Evolutionary conservation across 2,329 filamentous ascomycete species (phyloP).

Genomic region (Phyllosticta citriasiana): DNA sequence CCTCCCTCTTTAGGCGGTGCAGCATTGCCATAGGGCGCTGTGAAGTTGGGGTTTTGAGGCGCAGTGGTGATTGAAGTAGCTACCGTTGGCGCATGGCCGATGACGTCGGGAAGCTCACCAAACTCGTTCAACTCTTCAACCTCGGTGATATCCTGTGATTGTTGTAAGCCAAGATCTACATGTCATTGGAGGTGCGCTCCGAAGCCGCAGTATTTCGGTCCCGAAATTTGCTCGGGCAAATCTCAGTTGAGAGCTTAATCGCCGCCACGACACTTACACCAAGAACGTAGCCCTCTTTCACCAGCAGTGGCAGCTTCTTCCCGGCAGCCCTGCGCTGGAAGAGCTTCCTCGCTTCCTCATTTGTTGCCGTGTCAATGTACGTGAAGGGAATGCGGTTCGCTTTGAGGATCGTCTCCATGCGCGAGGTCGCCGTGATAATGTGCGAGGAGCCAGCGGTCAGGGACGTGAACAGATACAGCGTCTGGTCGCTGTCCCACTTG

Average conservation of each 20-base stretch:
- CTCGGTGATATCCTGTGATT: constrained; percentile 70
- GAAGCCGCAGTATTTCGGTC: background rate
- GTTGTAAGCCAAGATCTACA: background rate
- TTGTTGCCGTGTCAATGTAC: constrained; percentile 80
- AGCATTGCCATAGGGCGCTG: constrained; percentile 12
- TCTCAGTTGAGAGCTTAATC: background rate
- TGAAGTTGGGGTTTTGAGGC: constrained; percentile 17
- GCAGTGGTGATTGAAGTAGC: constrained; percentile 21
- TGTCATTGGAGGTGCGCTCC: background rate
- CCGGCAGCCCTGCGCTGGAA: constrained; percentile 80
- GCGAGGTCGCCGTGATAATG: constrained; percentile 90
- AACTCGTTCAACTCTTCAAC: constrained; percentile 99
- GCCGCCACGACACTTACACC: constrained; percentile 51
- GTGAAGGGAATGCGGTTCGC: constrained; percentile 92
- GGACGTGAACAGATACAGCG: constrained; percentile 89
- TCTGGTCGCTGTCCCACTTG: constrained; percentile 36
- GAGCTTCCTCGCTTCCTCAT: constrained; percentile 77
- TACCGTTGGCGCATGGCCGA: constrained; percentile 43
- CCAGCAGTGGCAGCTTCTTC: constrained; percentile 78
- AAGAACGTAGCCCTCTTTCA: constrained; percentile 76
- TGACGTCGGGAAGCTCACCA: constrained; percentile 81
- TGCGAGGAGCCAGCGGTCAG: constrained; percentile 91
- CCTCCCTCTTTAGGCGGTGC: constrained; percentile 10
- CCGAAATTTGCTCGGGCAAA: background rate
- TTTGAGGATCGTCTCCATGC: constrained; percentile 90